A percentile compares a stretch with the other conserved stretches of the same genome.
Evolutionary conservation across 495 filamentous ascomycete species (phyloP).

Genomic region (Penicillium dipodomyicola): DNA sequence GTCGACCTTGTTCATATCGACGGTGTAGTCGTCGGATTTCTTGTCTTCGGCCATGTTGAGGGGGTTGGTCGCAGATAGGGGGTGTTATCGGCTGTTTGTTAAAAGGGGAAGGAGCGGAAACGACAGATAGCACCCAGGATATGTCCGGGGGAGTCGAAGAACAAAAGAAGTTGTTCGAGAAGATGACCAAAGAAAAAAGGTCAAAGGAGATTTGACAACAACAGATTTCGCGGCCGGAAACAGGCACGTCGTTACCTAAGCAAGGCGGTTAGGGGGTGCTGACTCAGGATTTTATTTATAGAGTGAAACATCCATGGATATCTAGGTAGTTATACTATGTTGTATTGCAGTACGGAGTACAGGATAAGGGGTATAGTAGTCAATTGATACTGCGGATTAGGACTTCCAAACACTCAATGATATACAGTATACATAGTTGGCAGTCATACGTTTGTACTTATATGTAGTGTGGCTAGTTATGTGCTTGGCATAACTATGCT

Average conservation of each 20-base stretch:
- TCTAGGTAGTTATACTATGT: too few relatives aligned
- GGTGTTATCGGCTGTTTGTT: constrained; percentile 4
- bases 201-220: constrained; percentile 13
- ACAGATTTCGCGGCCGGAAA: constrained; percentile 28
- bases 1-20: constrained; percentile 69
- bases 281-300: constrained; percentile 17
- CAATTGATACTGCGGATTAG: not conserved
- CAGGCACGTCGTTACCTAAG: constrained; percentile 19
- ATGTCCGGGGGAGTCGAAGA: constrained; percentile 6
- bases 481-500: not conserved
- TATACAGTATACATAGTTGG: not conserved
- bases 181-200: constrained; percentile 10
- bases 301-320: not conserved
- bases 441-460: not conserved
- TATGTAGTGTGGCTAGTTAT: not conserved
- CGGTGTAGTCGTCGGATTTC: constrained; percentile 76
- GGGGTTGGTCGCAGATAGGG: constrained; percentile 1
- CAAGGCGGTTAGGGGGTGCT: constrained; percentile 14
- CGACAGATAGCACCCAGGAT: constrained; percentile 9
- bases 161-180: constrained; percentile 4
- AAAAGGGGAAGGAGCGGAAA: constrained; percentile 4
- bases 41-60: constrained; percentile 71
- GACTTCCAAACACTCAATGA: not conserved
- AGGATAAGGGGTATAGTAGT: not conserved
- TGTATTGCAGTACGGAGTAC: not conserved